phyloP scores from a whole-genome alignment of 2,329 filamentous ascomycete species.

The Xylaria sp. region DNA sequence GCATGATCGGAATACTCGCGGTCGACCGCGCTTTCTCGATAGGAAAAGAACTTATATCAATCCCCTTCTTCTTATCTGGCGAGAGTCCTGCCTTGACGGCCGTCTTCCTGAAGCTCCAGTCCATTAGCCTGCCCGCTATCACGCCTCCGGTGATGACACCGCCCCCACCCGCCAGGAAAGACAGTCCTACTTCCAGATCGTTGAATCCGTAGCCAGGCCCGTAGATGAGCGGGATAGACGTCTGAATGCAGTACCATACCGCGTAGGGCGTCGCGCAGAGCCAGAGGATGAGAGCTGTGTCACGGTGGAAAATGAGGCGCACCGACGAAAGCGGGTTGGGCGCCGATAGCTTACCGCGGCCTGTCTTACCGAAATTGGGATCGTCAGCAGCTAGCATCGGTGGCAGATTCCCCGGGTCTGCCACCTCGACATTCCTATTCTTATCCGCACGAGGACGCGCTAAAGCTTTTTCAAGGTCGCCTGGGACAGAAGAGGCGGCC shows the following conservation, averaged over 20 bases:
- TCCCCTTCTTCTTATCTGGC: conserved; percentile 57
- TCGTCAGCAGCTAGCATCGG: neutral
- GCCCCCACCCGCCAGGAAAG: conserved; percentile 53
- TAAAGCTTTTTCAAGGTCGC: conserved; percentile 12
- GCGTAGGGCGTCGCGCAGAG: conserved; percentile 25
- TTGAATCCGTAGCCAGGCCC: conserved; percentile 40
- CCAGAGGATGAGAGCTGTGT: conserved; percentile 34
- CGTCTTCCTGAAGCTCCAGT: conserved; percentile 64
- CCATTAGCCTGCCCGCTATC: conserved; percentile 59
- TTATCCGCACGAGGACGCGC: neutral
- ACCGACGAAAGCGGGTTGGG: conserved; percentile 31
- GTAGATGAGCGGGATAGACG: conserved; percentile 29
- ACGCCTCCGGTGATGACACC: conserved; percentile 50
- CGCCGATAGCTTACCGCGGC: conserved; percentile 15
- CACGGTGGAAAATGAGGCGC: conserved; percentile 34
- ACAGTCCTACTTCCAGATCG: conserved; percentile 58
- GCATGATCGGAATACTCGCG: conserved; percentile 30
- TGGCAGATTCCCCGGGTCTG: neutral
- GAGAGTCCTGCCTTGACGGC: conserved; percentile 56
- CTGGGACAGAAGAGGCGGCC: neutral
- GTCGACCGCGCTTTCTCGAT: conserved; percentile 46
- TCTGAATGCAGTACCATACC: conserved; percentile 29
- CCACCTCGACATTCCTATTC: too few species aligned
- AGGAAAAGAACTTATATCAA: conserved; percentile 57
- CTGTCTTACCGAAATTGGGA: conserved; percentile 23